Conservation (phyloP, 371 early-diverging fungal species). For the Mortierella polycephala region DNA sequence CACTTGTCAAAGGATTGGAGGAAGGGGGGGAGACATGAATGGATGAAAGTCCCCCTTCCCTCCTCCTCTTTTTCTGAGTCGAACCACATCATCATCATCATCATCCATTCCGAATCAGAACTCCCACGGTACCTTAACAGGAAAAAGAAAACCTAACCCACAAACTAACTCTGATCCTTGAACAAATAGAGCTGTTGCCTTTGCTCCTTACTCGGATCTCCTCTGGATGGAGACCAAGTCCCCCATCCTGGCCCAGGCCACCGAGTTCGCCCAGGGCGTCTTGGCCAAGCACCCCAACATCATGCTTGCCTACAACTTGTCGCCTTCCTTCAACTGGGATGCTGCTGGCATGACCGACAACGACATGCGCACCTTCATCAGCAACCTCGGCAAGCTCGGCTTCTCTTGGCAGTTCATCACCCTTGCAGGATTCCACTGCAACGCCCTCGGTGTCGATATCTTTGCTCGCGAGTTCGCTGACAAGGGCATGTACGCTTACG, state of each 20-base stretch:
- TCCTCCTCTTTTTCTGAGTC: neutral
- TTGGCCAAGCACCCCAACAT: conserved; percentile 63
- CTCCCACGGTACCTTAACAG: neutral
- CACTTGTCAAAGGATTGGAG: neutral
- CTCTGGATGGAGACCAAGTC: conserved; percentile 99
- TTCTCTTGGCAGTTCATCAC: conserved; percentile 99
- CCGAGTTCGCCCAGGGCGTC: conserved; percentile 92
- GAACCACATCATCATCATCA: conserved; percentile 14
- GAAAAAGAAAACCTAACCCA: neutral
- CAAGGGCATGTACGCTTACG: conserved; percentile 96
- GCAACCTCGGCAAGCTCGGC: conserved; percentile 89
- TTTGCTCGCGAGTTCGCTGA: conserved; percentile 93
- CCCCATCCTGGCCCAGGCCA: conserved; percentile 93
- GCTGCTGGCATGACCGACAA: conserved; percentile 93
- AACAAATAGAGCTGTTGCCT: conserved; percentile 75
- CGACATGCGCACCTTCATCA: conserved; percentile 86
- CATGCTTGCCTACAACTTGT: conserved; percentile 94
- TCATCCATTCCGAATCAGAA: neutral
- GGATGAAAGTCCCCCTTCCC: neutral
- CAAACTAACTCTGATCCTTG: neutral
- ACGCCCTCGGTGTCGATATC: conserved; percentile 83
- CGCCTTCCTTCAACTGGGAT: conserved; percentile 99
- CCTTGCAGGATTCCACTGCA: conserved; percentile 96
- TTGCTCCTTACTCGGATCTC: conserved; percentile 93
- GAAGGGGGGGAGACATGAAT: neutral